Percentiles rank a stretch among this genome's conserved stretches.
Conservation (phyloP, 192 early-diverging fungal genomes). For the Phycomyces blakesleeanus region DNA sequence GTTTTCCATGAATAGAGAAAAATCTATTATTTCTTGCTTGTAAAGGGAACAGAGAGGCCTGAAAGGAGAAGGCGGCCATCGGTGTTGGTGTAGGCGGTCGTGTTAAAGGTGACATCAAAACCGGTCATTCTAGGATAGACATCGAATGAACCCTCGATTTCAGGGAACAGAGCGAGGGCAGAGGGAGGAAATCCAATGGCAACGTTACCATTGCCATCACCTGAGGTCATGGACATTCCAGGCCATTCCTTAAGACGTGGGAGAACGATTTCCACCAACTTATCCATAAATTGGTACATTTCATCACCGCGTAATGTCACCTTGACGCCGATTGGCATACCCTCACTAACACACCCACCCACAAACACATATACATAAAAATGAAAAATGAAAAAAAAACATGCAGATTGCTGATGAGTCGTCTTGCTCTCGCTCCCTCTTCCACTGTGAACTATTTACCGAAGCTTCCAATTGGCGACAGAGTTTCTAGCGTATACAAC, state of each 20-base stretch:
- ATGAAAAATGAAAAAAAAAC: too few relatives aligned
- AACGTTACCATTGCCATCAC: conserved; percentile 81
- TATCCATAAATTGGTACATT: conserved; percentile 95
- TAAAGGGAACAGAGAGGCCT: conserved; percentile 88
- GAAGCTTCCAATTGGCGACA: conserved; percentile 82
- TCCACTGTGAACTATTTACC: conserved; percentile 50
- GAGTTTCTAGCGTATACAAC: conserved; percentile 76
- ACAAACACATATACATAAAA: not conserved
- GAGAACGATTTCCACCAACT: conserved; percentile 89
- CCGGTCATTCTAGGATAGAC: conserved; percentile 87
- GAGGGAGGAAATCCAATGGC: conserved; percentile 79
- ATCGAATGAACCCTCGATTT: conserved; percentile 95
- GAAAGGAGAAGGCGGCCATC: conserved; percentile 79
- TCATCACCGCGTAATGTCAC: conserved; percentile 75
- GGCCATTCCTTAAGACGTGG: conserved; percentile 91
- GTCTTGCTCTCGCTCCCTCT: not conserved
- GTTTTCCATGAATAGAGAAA: not conserved
- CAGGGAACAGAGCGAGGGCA: conserved; percentile 89
- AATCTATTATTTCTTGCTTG: not conserved
- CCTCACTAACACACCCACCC: conserved; percentile 26
- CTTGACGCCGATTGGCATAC: conserved; percentile 86
- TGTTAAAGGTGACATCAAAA: conserved; percentile 81
- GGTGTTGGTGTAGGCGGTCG: conserved; percentile 73
- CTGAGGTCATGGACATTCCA: conserved; percentile 67
- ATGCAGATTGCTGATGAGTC: too few relatives aligned